A percentile compares a stretch with the other conserved stretches of the same genome.
These are phyloP conservation scores for Penicillium sp. DNA, from an alignment of 2,329 filamentous ascomycete species.

Conservation along the genomic window DNA sequence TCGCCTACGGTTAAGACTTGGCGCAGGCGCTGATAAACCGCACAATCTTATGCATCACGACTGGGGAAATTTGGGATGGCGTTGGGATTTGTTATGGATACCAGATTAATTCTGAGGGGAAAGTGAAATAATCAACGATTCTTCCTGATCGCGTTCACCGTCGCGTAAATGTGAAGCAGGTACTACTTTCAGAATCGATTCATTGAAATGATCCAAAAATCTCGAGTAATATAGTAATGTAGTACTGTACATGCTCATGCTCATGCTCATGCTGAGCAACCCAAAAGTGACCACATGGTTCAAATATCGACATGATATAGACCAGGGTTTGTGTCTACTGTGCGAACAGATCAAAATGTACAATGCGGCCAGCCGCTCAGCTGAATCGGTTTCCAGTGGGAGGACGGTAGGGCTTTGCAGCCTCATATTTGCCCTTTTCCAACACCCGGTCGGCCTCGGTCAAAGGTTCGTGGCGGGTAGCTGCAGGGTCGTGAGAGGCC, in stretches of 20 bases:
- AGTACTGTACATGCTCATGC: constrained; percentile 2
- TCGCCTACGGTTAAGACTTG: not conserved
- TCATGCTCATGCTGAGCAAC: not conserved
- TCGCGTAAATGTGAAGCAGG: not conserved
- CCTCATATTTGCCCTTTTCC: constrained; percentile 92
- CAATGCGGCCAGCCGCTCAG: constrained; percentile 40
- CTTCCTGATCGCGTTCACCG: not conserved
- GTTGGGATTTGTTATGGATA: constrained; percentile 7
- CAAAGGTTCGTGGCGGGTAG: constrained; percentile 76
- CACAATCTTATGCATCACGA: constrained; percentile 16
- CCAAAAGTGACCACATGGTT: not conserved
- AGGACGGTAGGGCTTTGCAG: constrained; percentile 71
- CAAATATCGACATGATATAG: not conserved
- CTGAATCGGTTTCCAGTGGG: constrained; percentile 84
- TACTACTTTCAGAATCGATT: not conserved
- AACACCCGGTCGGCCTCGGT: constrained; percentile 66
- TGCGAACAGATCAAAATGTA: constrained; percentile 6
- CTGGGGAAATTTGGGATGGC: constrained; percentile 15
- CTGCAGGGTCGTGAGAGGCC: constrained; percentile 76
- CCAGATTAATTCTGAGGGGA: not conserved
- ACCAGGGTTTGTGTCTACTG: not conserved
- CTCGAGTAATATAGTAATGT: no score
- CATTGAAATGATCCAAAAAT: not conserved
- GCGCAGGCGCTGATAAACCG: constrained; percentile 17
- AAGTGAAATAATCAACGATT: not conserved